Evolutionary conservation across 495 filamentous ascomycete genomes (phyloP).

Genomic region (Podospora pseudoanserina): DNA sequence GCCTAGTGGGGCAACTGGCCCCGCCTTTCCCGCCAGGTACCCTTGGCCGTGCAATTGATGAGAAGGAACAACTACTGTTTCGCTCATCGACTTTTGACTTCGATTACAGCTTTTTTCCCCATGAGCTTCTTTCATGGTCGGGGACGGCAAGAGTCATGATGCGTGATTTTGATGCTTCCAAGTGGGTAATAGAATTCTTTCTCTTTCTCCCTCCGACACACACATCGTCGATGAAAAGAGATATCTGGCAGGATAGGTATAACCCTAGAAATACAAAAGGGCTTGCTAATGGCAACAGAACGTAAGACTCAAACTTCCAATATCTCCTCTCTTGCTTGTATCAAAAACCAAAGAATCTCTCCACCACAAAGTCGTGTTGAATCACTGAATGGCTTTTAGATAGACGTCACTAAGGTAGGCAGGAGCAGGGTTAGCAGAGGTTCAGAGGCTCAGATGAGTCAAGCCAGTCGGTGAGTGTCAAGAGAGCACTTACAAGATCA

Average conservation of each 20-base stretch:
- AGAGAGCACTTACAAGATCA: constrained; percentile 51
- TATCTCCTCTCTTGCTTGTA: neutral
- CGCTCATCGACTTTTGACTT: neutral
- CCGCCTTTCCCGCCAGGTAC: constrained; percentile 9
- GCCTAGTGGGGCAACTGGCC: neutral
- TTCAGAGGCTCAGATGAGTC: neutral
- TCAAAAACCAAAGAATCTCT: neutral
- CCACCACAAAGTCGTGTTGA: neutral
- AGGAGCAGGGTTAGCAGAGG: neutral
- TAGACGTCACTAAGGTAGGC: constrained; percentile 44
- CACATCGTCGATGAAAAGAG: too few species aligned
- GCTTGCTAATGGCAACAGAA: neutral
- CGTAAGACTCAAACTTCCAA: neutral
- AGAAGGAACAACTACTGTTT: neutral
- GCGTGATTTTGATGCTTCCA: neutral
- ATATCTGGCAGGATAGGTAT: neutral
- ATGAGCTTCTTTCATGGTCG: neutral
- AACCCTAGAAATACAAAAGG: neutral
- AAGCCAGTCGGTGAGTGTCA: neutral
- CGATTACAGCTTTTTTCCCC: neutral
- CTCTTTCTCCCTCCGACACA: too few species aligned
- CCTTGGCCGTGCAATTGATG: neutral
- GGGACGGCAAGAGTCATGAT: neutral
- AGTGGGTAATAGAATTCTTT: neutral
- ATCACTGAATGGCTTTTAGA: constrained; percentile 46